Evolutionary conservation across 73 alveolate genomes (phyloP).

Genomic region (Breviolum minutum): DNA sequence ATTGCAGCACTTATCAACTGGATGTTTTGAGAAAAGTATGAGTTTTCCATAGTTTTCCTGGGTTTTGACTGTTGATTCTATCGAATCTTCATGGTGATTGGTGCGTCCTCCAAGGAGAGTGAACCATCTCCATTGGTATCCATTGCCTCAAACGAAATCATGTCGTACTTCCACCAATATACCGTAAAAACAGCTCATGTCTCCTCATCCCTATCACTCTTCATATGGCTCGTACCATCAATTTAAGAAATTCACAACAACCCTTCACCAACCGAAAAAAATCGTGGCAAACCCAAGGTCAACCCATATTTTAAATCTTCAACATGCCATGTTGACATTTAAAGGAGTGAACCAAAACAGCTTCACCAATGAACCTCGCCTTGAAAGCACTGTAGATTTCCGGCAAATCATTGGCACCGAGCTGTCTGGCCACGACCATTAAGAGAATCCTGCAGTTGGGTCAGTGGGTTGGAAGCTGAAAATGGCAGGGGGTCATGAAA

Average conservation of each 20-base stretch:
- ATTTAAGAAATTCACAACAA: too few relatives aligned
- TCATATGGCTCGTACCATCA: too few relatives aligned
- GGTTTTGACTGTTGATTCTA: too few relatives aligned
- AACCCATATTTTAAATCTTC: too few relatives aligned
- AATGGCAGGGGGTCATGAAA: too few relatives aligned
- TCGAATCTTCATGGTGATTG: background rate
- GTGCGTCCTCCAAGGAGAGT: conserved; percentile 70
- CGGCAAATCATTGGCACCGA: conserved; percentile 87
- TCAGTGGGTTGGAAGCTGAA: too few relatives aligned
- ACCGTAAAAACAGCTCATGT: too few relatives aligned
- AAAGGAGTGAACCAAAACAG: background rate
- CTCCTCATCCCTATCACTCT: too few relatives aligned
- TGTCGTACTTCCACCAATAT: too few relatives aligned
- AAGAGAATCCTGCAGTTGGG: conserved; percentile 35
- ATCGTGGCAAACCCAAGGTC: too few relatives aligned
- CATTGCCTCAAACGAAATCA: conserved; percentile 18
- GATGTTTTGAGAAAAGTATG: background rate
- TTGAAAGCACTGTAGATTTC: conserved; percentile 87
- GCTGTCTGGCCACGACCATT: conserved; percentile 80
- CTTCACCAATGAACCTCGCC: background rate
- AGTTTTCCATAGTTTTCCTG: background rate
- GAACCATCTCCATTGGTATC: conserved; percentile 92
- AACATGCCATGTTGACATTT: too few relatives aligned
- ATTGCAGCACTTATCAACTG: background rate
- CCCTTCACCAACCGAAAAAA: too few relatives aligned